Conservation (phyloP, 148 eudicot genomes). For the Silene conica region DNA sequence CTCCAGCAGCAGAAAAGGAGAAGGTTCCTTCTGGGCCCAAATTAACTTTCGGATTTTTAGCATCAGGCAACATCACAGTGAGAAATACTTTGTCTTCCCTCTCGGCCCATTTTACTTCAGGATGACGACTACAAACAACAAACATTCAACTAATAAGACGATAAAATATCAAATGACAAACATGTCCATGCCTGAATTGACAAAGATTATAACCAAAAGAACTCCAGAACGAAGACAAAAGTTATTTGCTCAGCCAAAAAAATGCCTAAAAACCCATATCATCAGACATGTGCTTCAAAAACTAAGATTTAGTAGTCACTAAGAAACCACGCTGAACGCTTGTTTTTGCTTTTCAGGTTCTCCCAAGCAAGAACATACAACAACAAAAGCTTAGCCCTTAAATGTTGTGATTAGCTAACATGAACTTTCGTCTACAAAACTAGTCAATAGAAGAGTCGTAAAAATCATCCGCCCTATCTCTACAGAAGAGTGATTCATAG, state of each 20-base stretch:
- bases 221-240: not conserved
- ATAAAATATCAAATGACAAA: not conserved
- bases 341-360: not conserved
- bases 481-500: no score
- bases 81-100: conserved; percentile 75
- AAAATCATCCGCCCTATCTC: no score
- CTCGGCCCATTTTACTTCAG: conserved; percentile 96
- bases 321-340: no score
- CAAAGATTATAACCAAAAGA: not conserved
- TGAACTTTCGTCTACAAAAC: no score
- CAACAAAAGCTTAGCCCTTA: not conserved
- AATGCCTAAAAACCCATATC: not conserved
- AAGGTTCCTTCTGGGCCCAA: conserved; percentile 80
- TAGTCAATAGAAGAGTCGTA: no score
- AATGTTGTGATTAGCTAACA: not conserved
- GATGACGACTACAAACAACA: conserved; percentile 63
- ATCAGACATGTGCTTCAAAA: no score
- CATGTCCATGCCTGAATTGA: not conserved
- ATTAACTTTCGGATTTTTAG: conserved; percentile 77
- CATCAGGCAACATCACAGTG: conserved; percentile 78
- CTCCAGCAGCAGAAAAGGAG: conserved; percentile 69
- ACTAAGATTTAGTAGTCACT: no score
- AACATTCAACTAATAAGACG: not conserved
- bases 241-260: not conserved
- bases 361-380: not conserved